Evolutionary conservation across 805 yeast species (phyloP), one percentile per base, ranked within the genome.

Genomic region (Metschnikowia sp.): DNA sequence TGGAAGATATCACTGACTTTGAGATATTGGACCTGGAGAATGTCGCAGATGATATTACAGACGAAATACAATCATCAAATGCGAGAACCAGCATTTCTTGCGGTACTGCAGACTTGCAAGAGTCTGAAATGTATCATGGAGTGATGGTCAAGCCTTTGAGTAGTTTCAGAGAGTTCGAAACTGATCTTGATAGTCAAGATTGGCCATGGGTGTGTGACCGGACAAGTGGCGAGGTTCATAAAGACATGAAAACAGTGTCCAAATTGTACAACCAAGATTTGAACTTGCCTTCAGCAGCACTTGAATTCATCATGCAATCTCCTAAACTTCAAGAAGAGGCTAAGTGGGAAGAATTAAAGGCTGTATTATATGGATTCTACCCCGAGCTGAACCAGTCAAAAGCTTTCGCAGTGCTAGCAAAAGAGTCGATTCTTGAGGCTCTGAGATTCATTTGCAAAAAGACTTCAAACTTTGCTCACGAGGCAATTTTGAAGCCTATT

Each of bases 371-470:
- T 19, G 22, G 34, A 3, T 19, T 19, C 15, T 35, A 44, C 18
- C 39, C 43, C 12, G 8, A 33, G 30, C 32, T 18, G 10, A 10
- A 7, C 10, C 15, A 26, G 22, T 9, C 9, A 10, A 9, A 8
- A 19, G 32, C 15, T 10, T 42, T n/a, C n/a, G n/a, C n/a, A n/a
- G n/a, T n/a, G n/a, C n/a, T n/a, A n/a, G n/a, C n/a, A n/a, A n/a
- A n/a, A n/a, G n/a, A n/a, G n/a, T n/a, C n/a, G n/a, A n/a, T n/a
- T n/a, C n/a, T 42, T 19, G 37, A 36, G 18, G 46, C 46, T 18
- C 41, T 42, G 46, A 42, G 46, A 32, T 28, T 39, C n/a, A 44
- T 44, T 15, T 28, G 42, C 19, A 38, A 15, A 9, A 32, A 38
- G n/a, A 38, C 42, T 5, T 32, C 39, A 26, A 8, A 19, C 15